Percentiles rank a stretch among this genome's conserved stretches.
Conservation (phyloP, 129 eudicot genomes). For the Saussurea involucrata region DNA sequence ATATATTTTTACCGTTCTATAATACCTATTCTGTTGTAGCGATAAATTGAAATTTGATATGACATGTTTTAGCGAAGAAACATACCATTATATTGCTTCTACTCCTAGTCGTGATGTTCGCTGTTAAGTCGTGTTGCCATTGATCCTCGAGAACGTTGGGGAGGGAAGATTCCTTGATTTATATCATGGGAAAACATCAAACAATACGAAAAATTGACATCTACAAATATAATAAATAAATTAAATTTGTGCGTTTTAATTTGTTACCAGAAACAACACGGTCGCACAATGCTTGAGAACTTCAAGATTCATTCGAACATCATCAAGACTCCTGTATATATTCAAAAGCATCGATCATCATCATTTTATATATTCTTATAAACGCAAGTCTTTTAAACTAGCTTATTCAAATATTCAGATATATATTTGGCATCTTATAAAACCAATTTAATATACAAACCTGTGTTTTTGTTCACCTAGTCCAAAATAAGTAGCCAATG, state of each 20-base stretch:
- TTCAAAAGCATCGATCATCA: background rate
- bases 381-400: background rate
- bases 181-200: background rate
- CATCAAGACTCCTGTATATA: constrained; percentile 75
- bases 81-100: constrained; percentile 48
- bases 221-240: background rate
- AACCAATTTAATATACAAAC: constrained; percentile 9
- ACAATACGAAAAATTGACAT: background rate
- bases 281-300: constrained; percentile 94
- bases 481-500: constrained; percentile 83
- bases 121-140: constrained; percentile 37
- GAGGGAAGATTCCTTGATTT: constrained; percentile 70
- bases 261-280: constrained; percentile 70
- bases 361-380: background rate
- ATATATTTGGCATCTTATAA: too few relatives aligned
- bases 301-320: constrained; percentile 93
- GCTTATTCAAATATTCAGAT: background rate
- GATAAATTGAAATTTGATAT: background rate
- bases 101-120: constrained; percentile 69
- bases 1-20: background rate
- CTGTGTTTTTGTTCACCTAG: constrained; percentile 96
- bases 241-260: background rate
- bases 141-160: constrained; percentile 48
- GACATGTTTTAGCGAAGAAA: background rate
- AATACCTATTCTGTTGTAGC: background rate